A percentile compares a stretch with the other conserved stretches of the same genome.
Evolutionary conservation across 2,329 filamentous ascomycete species (phyloP).

Genomic region (Elsinoe batatas): DNA sequence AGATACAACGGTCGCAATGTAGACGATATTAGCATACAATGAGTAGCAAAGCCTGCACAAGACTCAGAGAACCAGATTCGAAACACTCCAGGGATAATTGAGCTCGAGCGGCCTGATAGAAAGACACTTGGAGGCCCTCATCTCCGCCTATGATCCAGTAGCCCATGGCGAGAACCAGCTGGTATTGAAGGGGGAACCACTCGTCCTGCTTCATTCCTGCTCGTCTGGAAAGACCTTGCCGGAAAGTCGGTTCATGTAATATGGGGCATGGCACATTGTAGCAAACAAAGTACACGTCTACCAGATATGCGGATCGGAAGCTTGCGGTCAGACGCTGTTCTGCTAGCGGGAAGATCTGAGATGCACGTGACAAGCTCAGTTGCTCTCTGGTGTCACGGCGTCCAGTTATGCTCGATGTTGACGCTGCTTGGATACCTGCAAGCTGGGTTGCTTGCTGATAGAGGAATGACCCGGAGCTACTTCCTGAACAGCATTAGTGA

Average conservation of each 20-base stretch:
- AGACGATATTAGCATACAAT: conserved; percentile 29
- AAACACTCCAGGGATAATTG: conserved; percentile 38
- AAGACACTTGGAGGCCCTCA: conserved; percentile 30
- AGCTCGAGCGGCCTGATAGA: conserved; percentile 37
- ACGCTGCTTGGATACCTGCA: not conserved
- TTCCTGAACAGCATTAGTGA: not conserved
- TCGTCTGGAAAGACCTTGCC: conserved; percentile 35
- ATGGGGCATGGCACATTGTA: conserved; percentile 41
- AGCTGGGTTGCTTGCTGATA: not conserved
- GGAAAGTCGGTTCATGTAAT: conserved; percentile 39
- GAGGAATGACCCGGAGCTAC: not conserved
- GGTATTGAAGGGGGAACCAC: conserved; percentile 35
- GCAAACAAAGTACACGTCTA: conserved; percentile 38
- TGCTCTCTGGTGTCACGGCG: not conserved
- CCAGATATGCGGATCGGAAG: conserved; percentile 23
- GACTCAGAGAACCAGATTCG: conserved; percentile 40
- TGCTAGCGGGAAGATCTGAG: conserved; percentile 15
- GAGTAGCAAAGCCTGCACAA: conserved; percentile 39
- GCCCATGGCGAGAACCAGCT: conserved; percentile 37
- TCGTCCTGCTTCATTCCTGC: conserved; percentile 32
- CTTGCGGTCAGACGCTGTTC: conserved; percentile 22
- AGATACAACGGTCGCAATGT: not conserved
- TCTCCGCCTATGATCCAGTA: conserved; percentile 37
- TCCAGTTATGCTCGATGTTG: not conserved
- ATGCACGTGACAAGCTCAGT: not conserved